phyloP scores from a whole-genome alignment of 306 rosid genomes.

The Macrotyloma uniflorum region DNA sequence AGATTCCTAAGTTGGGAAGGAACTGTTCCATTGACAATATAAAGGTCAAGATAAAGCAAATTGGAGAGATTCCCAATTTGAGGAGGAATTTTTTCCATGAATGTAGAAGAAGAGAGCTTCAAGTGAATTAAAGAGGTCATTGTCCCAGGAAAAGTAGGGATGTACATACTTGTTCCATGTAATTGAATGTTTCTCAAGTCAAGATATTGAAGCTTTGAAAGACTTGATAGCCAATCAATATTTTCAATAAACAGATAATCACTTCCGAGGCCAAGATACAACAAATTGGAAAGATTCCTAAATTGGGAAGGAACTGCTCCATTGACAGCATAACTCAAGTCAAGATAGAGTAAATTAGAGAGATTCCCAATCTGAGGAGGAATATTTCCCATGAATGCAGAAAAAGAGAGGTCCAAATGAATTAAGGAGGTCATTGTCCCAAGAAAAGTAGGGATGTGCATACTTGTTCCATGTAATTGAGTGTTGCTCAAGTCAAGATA shows the following conservation, averaged over 20 bases:
- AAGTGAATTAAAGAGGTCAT: constrained; percentile 15
- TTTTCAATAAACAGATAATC: not conserved
- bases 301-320: constrained; percentile 23
- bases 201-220: too few relatives aligned
- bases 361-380: constrained; percentile 26
- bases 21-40: too few relatives aligned
- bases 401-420: not conserved
- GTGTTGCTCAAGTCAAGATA: not conserved
- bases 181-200: not conserved
- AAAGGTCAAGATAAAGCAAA: not conserved
- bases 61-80: constrained; percentile 17
- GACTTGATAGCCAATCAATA: not conserved
- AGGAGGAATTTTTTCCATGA: not conserved
- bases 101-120: not conserved
- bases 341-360: not conserved
- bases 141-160: not conserved
- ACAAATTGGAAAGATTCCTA: constrained; percentile 20
- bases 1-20: too few relatives aligned
- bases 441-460: not conserved
- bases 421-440: not conserved
- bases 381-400: not conserved
- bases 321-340: not conserved
- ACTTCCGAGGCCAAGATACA: not conserved
- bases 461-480: not conserved
- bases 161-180: not conserved